Evolutionary conservation across 164 flowering plant species (phyloP).

Genomic region (Nymphaea thermarum): DNA sequence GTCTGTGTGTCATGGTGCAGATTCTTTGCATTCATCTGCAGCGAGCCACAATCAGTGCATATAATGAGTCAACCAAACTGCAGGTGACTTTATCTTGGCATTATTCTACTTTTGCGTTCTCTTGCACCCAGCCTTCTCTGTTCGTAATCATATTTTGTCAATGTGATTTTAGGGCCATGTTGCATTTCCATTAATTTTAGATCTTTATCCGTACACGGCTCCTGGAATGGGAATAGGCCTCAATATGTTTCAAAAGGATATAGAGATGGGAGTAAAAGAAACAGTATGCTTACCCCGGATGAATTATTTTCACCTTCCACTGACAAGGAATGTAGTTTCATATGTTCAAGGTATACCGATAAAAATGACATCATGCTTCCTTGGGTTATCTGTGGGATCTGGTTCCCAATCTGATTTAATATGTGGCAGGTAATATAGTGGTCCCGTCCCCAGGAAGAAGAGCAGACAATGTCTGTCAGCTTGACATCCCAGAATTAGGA

Average conservation of each 20-base stretch:
- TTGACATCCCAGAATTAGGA: neutral
- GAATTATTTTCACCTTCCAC: constrained; percentile 12
- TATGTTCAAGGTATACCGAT: constrained; percentile 8
- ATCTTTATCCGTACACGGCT: constrained; percentile 44
- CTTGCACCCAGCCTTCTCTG: neutral
- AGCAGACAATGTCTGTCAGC: neutral
- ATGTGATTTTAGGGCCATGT: constrained; percentile 59
- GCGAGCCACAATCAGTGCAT: constrained; percentile 46
- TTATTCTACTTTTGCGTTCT: neutral
- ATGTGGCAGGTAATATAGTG: neutral
- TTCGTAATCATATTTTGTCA: neutral
- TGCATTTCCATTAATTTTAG: constrained; percentile 54
- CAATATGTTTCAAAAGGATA: constrained; percentile 18
- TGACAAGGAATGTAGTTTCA: constrained; percentile 11
- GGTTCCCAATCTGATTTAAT: neutral
- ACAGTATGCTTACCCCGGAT: constrained; percentile 9
- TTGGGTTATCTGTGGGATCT: neutral
- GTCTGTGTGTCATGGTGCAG: constrained; percentile 30
- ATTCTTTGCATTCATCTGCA: constrained; percentile 85
- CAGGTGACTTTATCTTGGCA: constrained; percentile 25
- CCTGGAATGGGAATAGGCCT: constrained; percentile 24
- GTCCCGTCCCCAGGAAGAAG: neutral
- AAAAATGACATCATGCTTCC: constrained; percentile 1
- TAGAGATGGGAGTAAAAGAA: constrained; percentile 12
- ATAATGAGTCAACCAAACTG: constrained; percentile 60